Conservation (phyloP, 257 asterid species). For the Henckelia pumila region DNA sequence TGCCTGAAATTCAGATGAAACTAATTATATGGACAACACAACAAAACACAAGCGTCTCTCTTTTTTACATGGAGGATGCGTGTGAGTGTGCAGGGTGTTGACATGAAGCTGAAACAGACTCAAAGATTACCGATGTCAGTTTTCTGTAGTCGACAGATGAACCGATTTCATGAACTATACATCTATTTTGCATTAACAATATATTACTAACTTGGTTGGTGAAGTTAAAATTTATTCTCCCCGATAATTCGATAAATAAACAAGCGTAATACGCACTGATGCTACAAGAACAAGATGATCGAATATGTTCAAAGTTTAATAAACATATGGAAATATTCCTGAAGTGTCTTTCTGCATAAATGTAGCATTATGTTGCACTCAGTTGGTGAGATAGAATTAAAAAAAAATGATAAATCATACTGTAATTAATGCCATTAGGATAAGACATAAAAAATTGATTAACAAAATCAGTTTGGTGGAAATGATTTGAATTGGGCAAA, state of each 20-base stretch:
- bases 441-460: neutral
- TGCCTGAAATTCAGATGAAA: constrained; percentile 47
- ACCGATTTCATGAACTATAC: constrained; percentile 79
- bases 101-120: constrained; percentile 18
- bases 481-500: neutral
- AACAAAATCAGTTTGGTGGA: neutral
- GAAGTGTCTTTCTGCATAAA: constrained; percentile 1
- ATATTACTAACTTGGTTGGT: constrained; percentile 16
- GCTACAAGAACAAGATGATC: neutral
- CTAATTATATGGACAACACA: constrained; percentile 1
- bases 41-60: neutral
- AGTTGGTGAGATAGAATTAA: no score
- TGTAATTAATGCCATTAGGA: neutral
- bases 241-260: neutral
- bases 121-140: constrained; percentile 64
- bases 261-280: neutral
- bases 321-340: neutral
- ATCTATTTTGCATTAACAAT: constrained; percentile 68
- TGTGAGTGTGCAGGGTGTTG: neutral
- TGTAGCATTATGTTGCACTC: no score
- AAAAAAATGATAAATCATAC: no score
- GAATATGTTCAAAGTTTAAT: neutral
- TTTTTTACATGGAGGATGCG: neutral
- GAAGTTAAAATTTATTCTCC: neutral
- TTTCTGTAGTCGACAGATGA: constrained; percentile 84